A percentile compares a stretch with the other conserved stretches of the same genome.
These are phyloP conservation scores for Hypoxylon subgilvum DNA, from an alignment of 495 filamentous ascomycete genomes.

Conservation along the genomic window DNA sequence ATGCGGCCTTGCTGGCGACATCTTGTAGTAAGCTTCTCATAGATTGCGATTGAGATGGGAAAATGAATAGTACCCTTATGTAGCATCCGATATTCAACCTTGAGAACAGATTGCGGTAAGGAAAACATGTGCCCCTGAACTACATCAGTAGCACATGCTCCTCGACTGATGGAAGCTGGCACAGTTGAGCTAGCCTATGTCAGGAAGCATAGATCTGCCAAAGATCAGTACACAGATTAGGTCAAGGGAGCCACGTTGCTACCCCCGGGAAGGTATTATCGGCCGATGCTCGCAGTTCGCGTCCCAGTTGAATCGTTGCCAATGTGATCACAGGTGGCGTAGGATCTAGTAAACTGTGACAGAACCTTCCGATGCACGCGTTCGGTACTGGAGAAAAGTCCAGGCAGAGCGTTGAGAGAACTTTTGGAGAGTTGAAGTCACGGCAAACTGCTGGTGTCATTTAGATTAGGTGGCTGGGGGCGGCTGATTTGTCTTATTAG, in stretches of 20 bases:
- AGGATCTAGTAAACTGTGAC: not conserved
- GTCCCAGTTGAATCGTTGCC: not conserved
- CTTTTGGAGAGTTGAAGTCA: not conserved
- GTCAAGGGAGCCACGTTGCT: conserved; percentile 20
- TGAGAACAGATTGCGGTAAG: not conserved
- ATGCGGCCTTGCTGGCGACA: conserved; percentile 1
- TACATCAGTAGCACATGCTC: conserved; percentile 5
- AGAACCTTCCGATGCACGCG: conserved; percentile 1
- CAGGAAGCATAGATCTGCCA: not conserved
- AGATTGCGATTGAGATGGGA: not conserved
- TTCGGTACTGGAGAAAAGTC: not conserved
- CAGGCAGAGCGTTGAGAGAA: not conserved
- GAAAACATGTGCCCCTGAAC: conserved; percentile 8
- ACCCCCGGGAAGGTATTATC: conserved; percentile 29
- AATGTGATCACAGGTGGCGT: too few relatives aligned
- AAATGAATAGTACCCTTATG: not conserved
- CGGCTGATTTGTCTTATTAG: conserved; percentile 25
- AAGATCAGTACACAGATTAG: not conserved
- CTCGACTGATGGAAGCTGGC: conserved; percentile 4
- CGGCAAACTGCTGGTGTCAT: not conserved
- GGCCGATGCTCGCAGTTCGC: not conserved
- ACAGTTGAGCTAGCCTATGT: conserved; percentile 15
- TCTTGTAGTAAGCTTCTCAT: conserved; percentile 26
- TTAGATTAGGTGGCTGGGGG: conserved; percentile 26
- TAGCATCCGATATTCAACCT: not conserved